phyloP scores from a whole-genome alignment of 139 green algal genomes.

The Mesotaenium endlicherianum region DNA sequence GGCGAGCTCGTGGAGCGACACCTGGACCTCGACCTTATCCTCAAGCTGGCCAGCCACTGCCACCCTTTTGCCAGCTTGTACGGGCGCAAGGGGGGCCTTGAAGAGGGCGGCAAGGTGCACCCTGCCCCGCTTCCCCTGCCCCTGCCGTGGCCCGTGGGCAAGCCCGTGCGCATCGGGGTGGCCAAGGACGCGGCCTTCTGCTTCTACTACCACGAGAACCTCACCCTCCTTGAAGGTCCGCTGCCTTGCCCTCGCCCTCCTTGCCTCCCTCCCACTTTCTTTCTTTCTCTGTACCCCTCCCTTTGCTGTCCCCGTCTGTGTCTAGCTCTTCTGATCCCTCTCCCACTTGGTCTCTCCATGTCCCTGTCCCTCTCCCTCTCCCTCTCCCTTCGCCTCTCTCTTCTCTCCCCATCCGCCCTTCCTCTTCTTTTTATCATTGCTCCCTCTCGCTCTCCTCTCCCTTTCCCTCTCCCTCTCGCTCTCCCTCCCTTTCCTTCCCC shows the following conservation, averaged over 20 bases:
- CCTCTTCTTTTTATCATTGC: background rate
- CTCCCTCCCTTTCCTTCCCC: background rate
- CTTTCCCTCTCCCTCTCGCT: background rate
- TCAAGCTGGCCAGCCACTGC: conserved; percentile 54
- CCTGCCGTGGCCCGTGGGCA: background rate
- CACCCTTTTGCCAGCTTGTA: background rate
- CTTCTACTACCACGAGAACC: conserved; percentile 79
- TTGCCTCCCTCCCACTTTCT: background rate
- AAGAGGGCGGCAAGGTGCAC: background rate
- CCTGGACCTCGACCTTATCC: conserved; percentile 65
- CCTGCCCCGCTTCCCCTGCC: background rate
- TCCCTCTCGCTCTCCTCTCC: background rate
- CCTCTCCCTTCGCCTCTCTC: background rate
- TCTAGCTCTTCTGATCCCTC: no score
- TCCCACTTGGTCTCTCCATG: background rate
- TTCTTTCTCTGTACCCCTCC: background rate
- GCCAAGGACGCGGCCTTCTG: conserved; percentile 77
- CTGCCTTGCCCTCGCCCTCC: background rate
- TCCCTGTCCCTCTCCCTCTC: background rate
- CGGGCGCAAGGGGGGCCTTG: background rate
- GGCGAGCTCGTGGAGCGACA: conserved; percentile 56
- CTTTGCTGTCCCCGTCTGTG: background rate
- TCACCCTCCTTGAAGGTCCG: conserved; percentile 51
- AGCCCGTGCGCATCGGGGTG: conserved; percentile 65
- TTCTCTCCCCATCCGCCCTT: background rate